Base-by-base conservation (phyloP, 129 eudicot species). In the Centaurea solstitialis region DNA sequence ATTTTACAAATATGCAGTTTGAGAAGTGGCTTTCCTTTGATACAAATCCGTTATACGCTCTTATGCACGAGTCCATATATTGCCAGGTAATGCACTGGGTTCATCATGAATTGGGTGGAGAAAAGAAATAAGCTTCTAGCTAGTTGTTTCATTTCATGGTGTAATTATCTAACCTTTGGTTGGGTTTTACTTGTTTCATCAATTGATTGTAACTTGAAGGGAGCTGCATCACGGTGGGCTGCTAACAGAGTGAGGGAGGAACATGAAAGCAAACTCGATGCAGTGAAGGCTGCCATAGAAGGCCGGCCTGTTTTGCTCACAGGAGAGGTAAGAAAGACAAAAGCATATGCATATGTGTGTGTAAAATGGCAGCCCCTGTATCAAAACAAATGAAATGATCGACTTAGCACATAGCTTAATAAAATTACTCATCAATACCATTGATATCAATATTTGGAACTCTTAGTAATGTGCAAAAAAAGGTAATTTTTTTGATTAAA, bases 171-270 rank as follows among this genome's bases (percentile, higher is more conserved):
- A 68, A 45, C 0, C 6, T 67, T 76, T 62, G n/a, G 7, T 15
- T 26, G 13, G 3, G 53, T 33, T 30, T 47, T 59, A 71, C 57
- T 23, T 8, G 9, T 75, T 75, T 26, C 23, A 22, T 45, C 26
- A 7, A 24, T 75, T 76, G 50, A 76, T 74, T 57, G 21, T 82
- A 74, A 73, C 23, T 12, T 73, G 76, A 83, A 95, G 97, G 98
- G 99, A 72, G 92, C 93, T 87, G 86, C 99, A 38, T 95, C 99
- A 61, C 88, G 75, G 30, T 95, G 99, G 99, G 86, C 97, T 72
- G 99, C 99, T 79, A 88, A 91, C 79, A 88, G 91, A 84, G 79
- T 89, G 72, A 89, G 91, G 87, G 75, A 75, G 28, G 89, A 87
- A 72, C 81, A 86, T 24, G 97, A 81, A 38, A 37, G 64, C 72